Percentiles rank a stretch among this genome's conserved stretches.
Conservation (phyloP, 2,329 filamentous ascomycete genomes). For the Fragosphaeria purpurea region DNA sequence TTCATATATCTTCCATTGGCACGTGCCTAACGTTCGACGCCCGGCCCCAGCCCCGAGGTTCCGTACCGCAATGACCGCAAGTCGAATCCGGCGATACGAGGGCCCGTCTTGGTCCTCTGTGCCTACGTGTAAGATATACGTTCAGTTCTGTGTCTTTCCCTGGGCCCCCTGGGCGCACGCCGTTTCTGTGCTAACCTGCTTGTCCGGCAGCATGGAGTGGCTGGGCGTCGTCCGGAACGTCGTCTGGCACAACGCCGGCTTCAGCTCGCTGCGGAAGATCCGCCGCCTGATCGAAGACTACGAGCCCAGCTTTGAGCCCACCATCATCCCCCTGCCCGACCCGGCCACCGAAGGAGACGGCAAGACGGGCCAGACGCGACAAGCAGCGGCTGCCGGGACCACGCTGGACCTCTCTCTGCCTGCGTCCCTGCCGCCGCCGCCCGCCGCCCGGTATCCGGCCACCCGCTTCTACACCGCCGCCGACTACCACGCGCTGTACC, state of each 20-base stretch:
- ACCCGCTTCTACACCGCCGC: constrained; percentile 34
- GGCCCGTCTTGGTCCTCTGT: constrained; percentile 40
- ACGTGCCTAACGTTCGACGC: not conserved
- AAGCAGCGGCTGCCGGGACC: not conserved
- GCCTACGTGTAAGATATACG: constrained; percentile 39
- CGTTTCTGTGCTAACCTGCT: too few relatives aligned
- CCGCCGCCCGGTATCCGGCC: constrained; percentile 22
- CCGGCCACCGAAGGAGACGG: constrained; percentile 30
- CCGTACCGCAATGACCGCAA: constrained; percentile 37
- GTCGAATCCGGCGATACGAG: constrained; percentile 49
- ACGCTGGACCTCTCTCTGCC: constrained; percentile 9
- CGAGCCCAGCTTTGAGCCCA: constrained; percentile 36
- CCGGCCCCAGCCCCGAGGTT: constrained; percentile 22
- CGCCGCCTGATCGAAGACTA: constrained; percentile 40
- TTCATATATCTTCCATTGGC: not conserved
- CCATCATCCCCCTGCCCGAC: constrained; percentile 29
- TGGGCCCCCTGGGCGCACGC: not conserved
- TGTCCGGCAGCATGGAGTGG: constrained; percentile 37
- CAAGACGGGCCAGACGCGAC: not conserved
- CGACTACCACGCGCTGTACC: constrained; percentile 34
- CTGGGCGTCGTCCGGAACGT: constrained; percentile 42
- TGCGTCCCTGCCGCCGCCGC: not conserved
- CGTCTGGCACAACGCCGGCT: constrained; percentile 56
- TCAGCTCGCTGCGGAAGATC: constrained; percentile 45
- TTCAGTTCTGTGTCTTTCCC: not conserved